Percentiles rank a stretch among this genome's conserved stretches.
Conservation (phyloP, 192 early-diverging fungal genomes). For the Bifiguratus adelaidae region DNA sequence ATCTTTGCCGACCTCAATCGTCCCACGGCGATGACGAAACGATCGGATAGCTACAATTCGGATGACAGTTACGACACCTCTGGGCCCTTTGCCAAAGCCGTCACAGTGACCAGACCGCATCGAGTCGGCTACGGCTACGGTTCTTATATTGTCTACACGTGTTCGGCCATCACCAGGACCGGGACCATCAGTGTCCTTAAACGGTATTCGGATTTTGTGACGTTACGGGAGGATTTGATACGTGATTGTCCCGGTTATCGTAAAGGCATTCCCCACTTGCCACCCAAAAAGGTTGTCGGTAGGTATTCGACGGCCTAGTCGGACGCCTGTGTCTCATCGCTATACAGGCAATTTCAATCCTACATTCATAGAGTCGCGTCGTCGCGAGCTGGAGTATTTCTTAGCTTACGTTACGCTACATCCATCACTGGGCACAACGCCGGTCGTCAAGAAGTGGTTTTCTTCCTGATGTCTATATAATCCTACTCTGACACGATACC, state of each 20-base stretch:
- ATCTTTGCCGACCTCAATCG: background rate
- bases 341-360: constrained; percentile 26
- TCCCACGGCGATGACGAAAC: background rate
- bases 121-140: constrained; percentile 27
- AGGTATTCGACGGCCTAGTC: background rate
- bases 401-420: constrained; percentile 39
- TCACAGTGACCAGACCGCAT: constrained; percentile 23
- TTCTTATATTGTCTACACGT: constrained; percentile 29
- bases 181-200: constrained; percentile 24
- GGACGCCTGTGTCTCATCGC: background rate
- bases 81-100: constrained; percentile 18
- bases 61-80: background rate
- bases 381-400: constrained; percentile 39
- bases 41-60: background rate
- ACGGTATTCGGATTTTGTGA: constrained; percentile 38
- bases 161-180: constrained; percentile 16
- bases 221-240: constrained; percentile 19
- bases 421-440: constrained; percentile 27
- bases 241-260: constrained; percentile 19
- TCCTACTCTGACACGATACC: no score
- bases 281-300: constrained; percentile 36
- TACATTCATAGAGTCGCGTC: constrained; percentile 33
- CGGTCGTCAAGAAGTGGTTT: constrained; percentile 36
- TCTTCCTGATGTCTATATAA: constrained; percentile 9
- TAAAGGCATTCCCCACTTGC: constrained; percentile 31